phyloP scores from a whole-genome alignment of 2,329 filamentous ascomycete genomes.

The Fusarium buharicum region DNA sequence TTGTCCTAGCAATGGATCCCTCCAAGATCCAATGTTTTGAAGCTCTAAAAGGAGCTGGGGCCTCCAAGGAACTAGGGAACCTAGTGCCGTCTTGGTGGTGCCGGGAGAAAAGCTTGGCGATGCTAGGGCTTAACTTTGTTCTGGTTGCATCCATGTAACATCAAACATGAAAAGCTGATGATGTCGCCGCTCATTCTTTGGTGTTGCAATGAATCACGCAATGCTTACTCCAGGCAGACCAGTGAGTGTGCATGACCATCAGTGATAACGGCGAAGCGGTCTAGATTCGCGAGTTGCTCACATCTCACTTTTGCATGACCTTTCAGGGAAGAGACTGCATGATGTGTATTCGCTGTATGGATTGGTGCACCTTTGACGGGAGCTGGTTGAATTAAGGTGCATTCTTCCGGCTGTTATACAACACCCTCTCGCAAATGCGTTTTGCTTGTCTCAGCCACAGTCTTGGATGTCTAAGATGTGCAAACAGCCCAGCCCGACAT shows the following conservation, averaged over 20 bases:
- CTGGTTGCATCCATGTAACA: constrained; percentile 26
- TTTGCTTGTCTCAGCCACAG: constrained; percentile 9
- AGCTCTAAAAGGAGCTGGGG: constrained; percentile 21
- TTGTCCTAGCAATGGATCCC: background rate
- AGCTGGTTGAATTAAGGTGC: background rate
- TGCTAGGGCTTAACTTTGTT: constrained; percentile 29
- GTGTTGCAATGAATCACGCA: background rate
- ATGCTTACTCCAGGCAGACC: background rate
- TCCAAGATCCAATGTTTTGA: constrained; percentile 13
- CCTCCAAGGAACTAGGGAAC: background rate
- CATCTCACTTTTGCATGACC: constrained; percentile 14
- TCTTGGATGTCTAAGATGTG: constrained; percentile 2
- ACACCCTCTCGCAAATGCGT: background rate
- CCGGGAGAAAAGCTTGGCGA: constrained; percentile 39
- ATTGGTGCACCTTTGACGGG: background rate
- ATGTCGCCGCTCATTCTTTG: background rate
- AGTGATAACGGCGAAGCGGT: constrained; percentile 8
- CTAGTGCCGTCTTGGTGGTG: constrained; percentile 32
- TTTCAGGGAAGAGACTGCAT: constrained; percentile 1
- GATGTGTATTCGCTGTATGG: background rate
- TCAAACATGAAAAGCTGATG: background rate
- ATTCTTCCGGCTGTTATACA: background rate
- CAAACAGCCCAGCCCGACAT: background rate
- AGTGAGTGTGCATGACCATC: background rate
- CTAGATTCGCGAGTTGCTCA: constrained; percentile 14